phyloP scores from a whole-genome alignment of 2,329 filamentous ascomycete genomes.

The Ascosphaera apis region DNA sequence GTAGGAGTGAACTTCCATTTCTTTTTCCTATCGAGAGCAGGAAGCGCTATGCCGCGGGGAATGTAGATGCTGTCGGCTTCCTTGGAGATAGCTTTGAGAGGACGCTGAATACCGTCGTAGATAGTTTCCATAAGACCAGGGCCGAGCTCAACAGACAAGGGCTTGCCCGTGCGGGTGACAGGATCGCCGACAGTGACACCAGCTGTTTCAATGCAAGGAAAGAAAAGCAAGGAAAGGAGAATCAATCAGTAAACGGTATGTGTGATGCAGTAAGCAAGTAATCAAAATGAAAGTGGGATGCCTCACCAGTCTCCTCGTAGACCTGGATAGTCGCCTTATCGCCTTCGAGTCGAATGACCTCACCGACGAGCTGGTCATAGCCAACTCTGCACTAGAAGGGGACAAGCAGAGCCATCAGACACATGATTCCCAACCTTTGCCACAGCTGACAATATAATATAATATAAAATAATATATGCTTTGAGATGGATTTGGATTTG shows the following conservation, averaged over 20 bases:
- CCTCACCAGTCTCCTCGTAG: slow-evolving; percentile 86
- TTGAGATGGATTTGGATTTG: not conserved
- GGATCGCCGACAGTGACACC: slow-evolving; percentile 92
- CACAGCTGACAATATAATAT: too few species aligned
- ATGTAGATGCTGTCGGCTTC: slow-evolving; percentile 83
- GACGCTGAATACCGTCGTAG: slow-evolving; percentile 96
- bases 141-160: slow-evolving; percentile 87
- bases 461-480: slow-evolving; percentile 2
- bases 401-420: slow-evolving; percentile 2
- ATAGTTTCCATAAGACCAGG: slow-evolving; percentile 97
- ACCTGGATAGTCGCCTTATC: slow-evolving; percentile 97
- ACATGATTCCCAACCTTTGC: slow-evolving; percentile 1
- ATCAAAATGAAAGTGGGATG: not conserved
- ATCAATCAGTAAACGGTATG: slow-evolving; percentile 3
- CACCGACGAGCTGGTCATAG: slow-evolving; percentile 74
- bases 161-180: slow-evolving; percentile 75
- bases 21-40: slow-evolving; percentile 70
- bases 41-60: slow-evolving; percentile 72
- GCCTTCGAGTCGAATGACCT: slow-evolving; percentile 91
- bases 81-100: slow-evolving; percentile 62
- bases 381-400: slow-evolving; percentile 58
- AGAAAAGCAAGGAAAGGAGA: not conserved
- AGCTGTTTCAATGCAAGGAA: slow-evolving; percentile 23
- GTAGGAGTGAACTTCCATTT: slow-evolving; percentile 89
- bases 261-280: slow-evolving; percentile 4